Evolutionary conservation across 2,329 filamentous ascomycete genomes (phyloP), one percentile per base, ranked within the genome.

Genomic region (Ilyonectria destructans): DNA sequence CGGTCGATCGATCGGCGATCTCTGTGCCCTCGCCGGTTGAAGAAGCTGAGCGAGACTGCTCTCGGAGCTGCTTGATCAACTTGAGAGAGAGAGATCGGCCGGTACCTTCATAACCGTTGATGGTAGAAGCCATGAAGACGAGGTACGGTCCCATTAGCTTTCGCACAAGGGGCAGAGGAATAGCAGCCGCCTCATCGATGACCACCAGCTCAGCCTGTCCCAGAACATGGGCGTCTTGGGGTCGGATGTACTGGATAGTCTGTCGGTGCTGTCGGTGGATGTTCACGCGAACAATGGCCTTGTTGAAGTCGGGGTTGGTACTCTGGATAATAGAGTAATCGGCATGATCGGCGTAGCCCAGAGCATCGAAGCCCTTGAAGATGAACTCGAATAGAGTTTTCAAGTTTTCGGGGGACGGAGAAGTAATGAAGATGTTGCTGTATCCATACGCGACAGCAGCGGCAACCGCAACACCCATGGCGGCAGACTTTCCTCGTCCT

Each of bases 401-500:
- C 87, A 99, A 87, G 83, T 99, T 99, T 83, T 99, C 97, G 0
- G 96, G 96, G 69, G 94, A 98, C 0, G 96, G 96, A 1, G 96
- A 98, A 1, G 96, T 99, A 79, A 99, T 97, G 83, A 99, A 99
- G 77, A 99, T 97, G 81, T 99, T 99, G 85, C 95, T 97, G 83
- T 99, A 99, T 29, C 96, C 96, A 79, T 98, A 93, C 1, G 96
- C 96, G 51, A 99, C 89, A 1, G 97, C 97, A 3, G 96, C 95
- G 4, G 96, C 96, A 49, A 99, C 93, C 3, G 96, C 95, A 58
- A 99, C 92, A 82, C 96, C 96, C 77, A 99, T 88, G 29, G 96
- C 96, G 19, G 96, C 97, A 21, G 96, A 99, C 83, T 99, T 99
- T 83, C 96, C 96, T 77, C 96, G 92, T 81, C 96, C 96, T 90